A percentile compares a stretch with the other conserved stretches of the same genome.
Conservation (phyloP, 2,329 filamentous ascomycete species). For the Ophiostoma populinum region DNA sequence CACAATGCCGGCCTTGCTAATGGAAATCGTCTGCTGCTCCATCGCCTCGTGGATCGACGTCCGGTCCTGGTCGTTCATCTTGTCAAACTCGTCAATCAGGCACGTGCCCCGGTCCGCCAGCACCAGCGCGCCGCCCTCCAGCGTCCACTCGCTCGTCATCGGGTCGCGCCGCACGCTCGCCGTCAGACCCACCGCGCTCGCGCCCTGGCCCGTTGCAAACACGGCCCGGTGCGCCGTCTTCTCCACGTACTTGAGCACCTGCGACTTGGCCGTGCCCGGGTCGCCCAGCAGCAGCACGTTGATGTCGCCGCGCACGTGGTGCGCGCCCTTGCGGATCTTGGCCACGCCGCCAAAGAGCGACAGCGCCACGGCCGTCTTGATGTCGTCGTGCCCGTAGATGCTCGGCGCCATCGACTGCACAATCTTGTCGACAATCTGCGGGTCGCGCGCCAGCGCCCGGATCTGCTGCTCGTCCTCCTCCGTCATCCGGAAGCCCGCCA, state of each 20-base stretch:
- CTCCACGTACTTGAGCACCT: constrained; percentile 93
- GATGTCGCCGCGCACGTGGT: constrained; percentile 90
- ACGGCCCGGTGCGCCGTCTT: constrained; percentile 94
- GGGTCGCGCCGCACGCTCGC: constrained; percentile 92
- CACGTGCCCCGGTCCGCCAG: constrained; percentile 90
- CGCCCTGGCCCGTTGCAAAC: constrained; percentile 93
- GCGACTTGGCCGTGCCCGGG: constrained; percentile 93
- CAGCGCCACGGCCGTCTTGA: constrained; percentile 90
- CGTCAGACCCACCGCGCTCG: constrained; percentile 91
- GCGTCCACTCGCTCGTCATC: constrained; percentile 89
- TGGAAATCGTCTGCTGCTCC: constrained; percentile 99
- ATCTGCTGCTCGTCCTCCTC: constrained; percentile 91
- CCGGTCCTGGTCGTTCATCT: constrained; percentile 98
- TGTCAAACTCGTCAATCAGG: constrained; percentile 97
- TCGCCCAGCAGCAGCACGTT: constrained; percentile 93
- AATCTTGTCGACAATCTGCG: constrained; percentile 82
- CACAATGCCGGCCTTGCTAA: constrained; percentile 95
- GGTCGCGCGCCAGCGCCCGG: constrained; percentile 71
- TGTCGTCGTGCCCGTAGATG: constrained; percentile 91
- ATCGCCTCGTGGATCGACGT: constrained; percentile 99
- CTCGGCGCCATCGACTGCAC: constrained; percentile 87
- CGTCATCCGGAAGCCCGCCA: constrained; percentile 87
- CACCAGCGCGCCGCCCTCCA: constrained; percentile 89
- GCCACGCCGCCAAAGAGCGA: constrained; percentile 90
- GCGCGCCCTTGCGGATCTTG: constrained; percentile 76